Evolutionary conservation across 2,329 filamentous ascomycete genomes (phyloP), one percentile per base, ranked within the genome.

Genomic region (Amesomyces nigricolor): DNA sequence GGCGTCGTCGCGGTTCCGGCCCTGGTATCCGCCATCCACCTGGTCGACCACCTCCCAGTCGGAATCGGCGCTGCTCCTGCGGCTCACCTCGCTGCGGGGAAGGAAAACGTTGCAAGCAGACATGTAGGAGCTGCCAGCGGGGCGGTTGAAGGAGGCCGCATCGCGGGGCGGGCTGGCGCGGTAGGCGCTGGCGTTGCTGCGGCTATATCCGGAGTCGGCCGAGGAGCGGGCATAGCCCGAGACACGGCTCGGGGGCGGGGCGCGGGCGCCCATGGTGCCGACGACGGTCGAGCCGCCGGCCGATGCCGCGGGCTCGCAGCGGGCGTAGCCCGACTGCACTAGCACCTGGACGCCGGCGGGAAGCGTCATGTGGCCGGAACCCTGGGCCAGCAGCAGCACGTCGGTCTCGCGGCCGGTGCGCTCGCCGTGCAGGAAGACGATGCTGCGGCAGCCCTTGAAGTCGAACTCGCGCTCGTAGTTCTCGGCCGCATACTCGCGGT

Each of bases 301-400:
- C 22, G 52, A 46, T 9, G 16, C 44, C 11, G 43, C 47, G 45
- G 53, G 30, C 16, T 35, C 42, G 26, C 49, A 61, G 44, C 45
- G 56, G 53, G 48, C 49, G 51, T 44, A 56, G 37, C 62, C 62
- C 4, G 30, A 40, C 13, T 44, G 13, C 52, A 62, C 61, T 29
- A 56, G 13, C 14, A 63, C 54, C 51, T 52, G 49, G 8, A 63
- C 60, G 42, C 51, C 49, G 38, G 60, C 49, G 16, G 62, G 62
- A 40, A 63, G 56, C 5, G 54, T 47, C 50, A 62, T 59, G 57
- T 59, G 54, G 59, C 62, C 62, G 30, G 49, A 51, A 16, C 59
- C 56, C 16, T 59, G 37, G 32, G 48, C 39, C 29, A 56, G 17
- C 22, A 59, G 46, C 29, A 61, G 32, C 3, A 62, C 45, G 49